Evolutionary conservation across 2,329 filamentous ascomycete species (phyloP), one percentile per base, ranked within the genome.

Genomic region (Pseudopyrenochaeta lycopersici): DNA sequence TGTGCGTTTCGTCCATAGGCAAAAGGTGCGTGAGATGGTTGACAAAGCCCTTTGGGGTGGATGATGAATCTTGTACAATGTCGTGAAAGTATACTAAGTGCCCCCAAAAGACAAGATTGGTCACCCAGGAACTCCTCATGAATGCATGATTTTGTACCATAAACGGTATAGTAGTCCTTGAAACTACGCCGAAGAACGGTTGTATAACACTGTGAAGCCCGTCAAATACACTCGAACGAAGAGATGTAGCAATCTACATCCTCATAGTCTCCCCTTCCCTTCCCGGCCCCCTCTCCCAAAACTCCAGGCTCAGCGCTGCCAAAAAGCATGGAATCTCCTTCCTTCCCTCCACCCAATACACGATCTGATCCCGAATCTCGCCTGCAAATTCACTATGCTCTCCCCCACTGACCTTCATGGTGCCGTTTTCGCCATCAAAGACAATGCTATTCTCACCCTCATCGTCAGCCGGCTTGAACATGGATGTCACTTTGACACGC

Each of bases 361-460:
- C 89, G 69, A 97, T 94, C 73, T 93, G 86, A 68, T 91, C 90
- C 61, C 85, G 85, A 59, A 99, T 97, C 76, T 92, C 89, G 49
- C 85, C 80, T 1, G 93, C 95, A 76, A 99, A 99, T 11, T 87
- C 83, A 71, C 91, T 96, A 70, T 90, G 85, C 1, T 92, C 91
- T 0, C 95, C 95, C 1, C 95, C 95, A 30, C 89, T 91, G 52
- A 99, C 90, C 82, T 99, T 99, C 95, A 99, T 99, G 1, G 93
- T 97, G 7, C 94, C 95, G 52, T 90, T 88, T 78, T 97, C 92
- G 46, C 92, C 92, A 76, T 97, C 92, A 74, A 97, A 97, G 0
- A 97, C 87, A 40, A 88, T 87, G 4, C 80, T 84, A 56, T 86
- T 85, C 58, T 75, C 72, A 10, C 66, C 66, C 10, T 90, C 88